Conservation (phyloP, 2,329 filamentous ascomycete species). For the Ramularia collo-cygni region DNA sequence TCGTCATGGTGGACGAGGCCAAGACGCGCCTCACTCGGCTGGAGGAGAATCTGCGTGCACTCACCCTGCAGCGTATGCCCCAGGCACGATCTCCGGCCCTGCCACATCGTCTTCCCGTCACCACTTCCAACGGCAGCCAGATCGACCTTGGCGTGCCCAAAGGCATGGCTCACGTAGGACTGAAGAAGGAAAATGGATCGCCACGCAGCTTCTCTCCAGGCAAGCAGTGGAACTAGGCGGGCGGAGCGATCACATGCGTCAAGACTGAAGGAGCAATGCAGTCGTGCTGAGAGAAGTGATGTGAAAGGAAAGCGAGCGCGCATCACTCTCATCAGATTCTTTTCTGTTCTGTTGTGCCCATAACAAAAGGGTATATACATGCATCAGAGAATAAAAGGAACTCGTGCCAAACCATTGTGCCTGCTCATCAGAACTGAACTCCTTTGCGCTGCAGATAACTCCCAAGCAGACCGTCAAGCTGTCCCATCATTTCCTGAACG, state of each 20-base stretch:
- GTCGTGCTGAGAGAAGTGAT: too few species aligned
- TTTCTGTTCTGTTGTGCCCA: too few species aligned
- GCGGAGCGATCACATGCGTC: too few species aligned
- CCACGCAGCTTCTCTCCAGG: constrained; percentile 13
- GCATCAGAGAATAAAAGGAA: not conserved
- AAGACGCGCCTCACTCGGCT: constrained; percentile 12
- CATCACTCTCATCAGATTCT: too few species aligned
- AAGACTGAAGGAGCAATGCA: too few species aligned
- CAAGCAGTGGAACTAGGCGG: constrained; percentile 10
- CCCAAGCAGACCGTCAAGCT: constrained; percentile 58
- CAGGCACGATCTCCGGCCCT: constrained; percentile 3
- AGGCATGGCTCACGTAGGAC: constrained; percentile 10
- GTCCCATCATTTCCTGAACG: constrained; percentile 78
- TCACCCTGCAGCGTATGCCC: constrained; percentile 16
- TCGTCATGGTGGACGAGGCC: constrained; percentile 11
- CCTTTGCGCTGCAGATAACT: constrained; percentile 24
- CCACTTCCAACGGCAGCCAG: constrained; percentile 13
- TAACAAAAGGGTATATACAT: too few species aligned
- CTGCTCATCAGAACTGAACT: constrained; percentile 13
- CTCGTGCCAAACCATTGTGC: constrained; percentile 1
- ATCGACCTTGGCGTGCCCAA: constrained; percentile 21
- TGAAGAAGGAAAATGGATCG: constrained; percentile 6
- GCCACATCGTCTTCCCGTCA: constrained; percentile 16
- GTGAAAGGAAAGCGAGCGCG: too few species aligned
- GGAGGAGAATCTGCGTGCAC: constrained; percentile 15